phyloP scores from a whole-genome alignment of 176 grass and related monocot species.

The Aegilops sharonensis region DNA sequence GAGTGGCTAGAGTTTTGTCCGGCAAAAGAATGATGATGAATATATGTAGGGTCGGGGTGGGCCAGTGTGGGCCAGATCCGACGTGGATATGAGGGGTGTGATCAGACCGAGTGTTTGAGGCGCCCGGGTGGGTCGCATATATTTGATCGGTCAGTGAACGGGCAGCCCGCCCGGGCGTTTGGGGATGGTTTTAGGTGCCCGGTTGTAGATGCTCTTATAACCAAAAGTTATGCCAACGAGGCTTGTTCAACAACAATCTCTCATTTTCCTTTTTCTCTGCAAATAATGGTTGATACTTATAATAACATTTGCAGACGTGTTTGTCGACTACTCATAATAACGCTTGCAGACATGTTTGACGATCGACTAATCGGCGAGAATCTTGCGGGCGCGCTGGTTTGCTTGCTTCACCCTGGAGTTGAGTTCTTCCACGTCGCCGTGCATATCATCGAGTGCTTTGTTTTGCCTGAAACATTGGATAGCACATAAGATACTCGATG shows the following conservation, averaged over 20 bases:
- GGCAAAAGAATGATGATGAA: no score
- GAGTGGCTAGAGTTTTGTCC: no score
- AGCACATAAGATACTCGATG: background rate
- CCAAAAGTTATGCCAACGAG: background rate
- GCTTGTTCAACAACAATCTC: background rate
- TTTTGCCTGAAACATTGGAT: constrained; percentile 56
- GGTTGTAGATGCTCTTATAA: background rate
- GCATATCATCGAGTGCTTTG: constrained; percentile 46
- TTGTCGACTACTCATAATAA: background rate
- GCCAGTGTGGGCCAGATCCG: no score
- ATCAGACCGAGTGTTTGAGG: no score
- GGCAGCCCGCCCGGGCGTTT: no score
- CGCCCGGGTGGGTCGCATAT: no score
- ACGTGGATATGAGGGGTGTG: no score
- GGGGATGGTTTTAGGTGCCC: no score
- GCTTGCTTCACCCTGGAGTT: constrained; percentile 61
- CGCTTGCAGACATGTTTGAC: background rate
- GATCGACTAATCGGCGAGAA: constrained; percentile 39
- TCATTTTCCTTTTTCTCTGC: background rate
- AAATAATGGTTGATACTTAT: background rate
- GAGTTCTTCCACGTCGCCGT: constrained; percentile 68
- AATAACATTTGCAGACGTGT: background rate
- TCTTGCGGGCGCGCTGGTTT: constrained; percentile 52
- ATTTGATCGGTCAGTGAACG: no score
- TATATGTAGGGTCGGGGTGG: no score